phyloP scores from a whole-genome alignment of 2,329 filamentous ascomycete genomes.

The Curvularia sp. region DNA sequence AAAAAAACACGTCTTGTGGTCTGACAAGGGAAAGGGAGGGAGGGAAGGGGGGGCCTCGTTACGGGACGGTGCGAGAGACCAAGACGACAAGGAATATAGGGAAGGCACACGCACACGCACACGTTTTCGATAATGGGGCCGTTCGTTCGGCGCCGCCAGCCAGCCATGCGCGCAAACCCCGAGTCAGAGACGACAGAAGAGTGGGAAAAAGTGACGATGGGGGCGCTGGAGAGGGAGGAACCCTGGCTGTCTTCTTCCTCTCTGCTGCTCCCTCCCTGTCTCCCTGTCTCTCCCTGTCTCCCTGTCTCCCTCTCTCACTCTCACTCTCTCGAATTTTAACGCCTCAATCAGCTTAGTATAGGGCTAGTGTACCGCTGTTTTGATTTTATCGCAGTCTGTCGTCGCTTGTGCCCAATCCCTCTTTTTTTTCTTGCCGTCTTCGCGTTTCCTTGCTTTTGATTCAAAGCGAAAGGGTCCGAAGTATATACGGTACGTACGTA shows the following conservation, averaged over 20 bases:
- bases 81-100: constrained; percentile 1
- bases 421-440: neutral
- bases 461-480: constrained; percentile 7
- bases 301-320: no score
- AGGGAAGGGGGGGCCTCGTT: neutral
- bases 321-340: no score
- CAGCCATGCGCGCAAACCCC: no score
- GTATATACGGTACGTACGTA: neutral
- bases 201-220: no score
- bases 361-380: no score
- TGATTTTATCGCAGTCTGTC: no score
- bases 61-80: constrained; percentile 13
- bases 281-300: no score
- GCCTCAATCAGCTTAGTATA: no score
- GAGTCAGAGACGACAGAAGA: no score
- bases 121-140: constrained; percentile 1
- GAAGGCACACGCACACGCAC: neutral
- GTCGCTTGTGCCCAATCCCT: constrained; percentile 4
- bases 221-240: no score
- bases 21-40: neutral
- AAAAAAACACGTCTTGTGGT: neutral
- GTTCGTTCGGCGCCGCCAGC: neutral
- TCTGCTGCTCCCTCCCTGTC: no score
- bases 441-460: neutral
- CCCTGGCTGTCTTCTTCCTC: no score